Evolutionary conservation across 2,329 filamentous ascomycete species (phyloP).

Genomic region (Monilinia aucupariae): DNA sequence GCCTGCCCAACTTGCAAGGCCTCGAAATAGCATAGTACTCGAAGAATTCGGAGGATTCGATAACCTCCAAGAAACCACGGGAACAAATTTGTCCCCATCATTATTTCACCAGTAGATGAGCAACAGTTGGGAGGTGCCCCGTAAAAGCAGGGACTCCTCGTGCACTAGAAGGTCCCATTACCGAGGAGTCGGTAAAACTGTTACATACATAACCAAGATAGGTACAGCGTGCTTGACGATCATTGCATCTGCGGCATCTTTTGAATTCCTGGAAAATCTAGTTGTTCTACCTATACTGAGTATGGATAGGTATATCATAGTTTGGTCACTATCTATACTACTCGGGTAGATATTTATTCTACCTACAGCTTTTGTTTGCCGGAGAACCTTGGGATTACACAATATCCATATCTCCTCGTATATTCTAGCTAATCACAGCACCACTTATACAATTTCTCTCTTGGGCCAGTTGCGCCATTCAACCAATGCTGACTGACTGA

Average conservation of each 20-base stretch:
- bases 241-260: constrained; percentile 12
- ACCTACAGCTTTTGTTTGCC: neutral
- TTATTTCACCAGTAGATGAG: constrained; percentile 1
- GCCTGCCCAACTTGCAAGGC: neutral
- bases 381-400: constrained; percentile 1
- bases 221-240: constrained; percentile 14
- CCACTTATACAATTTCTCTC: neutral
- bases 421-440: neutral
- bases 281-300: no score
- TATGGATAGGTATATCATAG: no score
- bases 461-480: neutral
- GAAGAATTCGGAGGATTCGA: neutral
- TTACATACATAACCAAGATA: constrained; percentile 3
- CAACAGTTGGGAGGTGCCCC: constrained; percentile 3
- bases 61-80: constrained; percentile 11
- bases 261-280: neutral
- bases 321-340: neutral
- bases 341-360: no score
- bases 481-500: neutral
- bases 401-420: neutral
- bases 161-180: constrained; percentile 12
- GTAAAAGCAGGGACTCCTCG: neutral
- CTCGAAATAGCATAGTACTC: neutral
- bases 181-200: constrained; percentile 16
- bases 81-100: constrained; percentile 14